Evolutionary conservation across 352 stramenopile species (phyloP).

Genomic region (Phytophthora aleatoria): DNA sequence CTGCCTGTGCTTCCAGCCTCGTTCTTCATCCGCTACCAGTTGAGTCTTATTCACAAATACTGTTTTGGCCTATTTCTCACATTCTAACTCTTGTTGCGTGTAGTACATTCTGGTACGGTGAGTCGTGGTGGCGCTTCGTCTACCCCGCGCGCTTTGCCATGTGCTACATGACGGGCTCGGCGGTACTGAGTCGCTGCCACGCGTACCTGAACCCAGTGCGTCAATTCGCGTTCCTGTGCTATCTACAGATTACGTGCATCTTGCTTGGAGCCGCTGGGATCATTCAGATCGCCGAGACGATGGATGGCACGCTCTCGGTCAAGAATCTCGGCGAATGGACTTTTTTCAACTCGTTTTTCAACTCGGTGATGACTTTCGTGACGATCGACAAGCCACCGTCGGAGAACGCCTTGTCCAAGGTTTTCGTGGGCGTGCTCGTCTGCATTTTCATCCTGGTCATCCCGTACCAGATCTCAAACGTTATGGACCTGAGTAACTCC

Average conservation of each 20-base stretch:
- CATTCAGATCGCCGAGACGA: slow-evolving; percentile 87
- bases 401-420: slow-evolving; percentile 81
- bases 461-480: slow-evolving; percentile 83
- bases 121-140: slow-evolving; percentile 80
- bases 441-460: slow-evolving; percentile 87
- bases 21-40: slow-evolving; percentile 80
- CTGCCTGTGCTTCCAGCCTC: slow-evolving; percentile 78
- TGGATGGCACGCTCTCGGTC: slow-evolving; percentile 50
- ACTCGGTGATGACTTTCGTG: slow-evolving; percentile 88
- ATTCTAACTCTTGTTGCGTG: slow-evolving; percentile 1
- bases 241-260: slow-evolving; percentile 83
- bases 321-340: slow-evolving; percentile 83
- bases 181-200: slow-evolving; percentile 82
- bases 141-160: slow-evolving; percentile 86
- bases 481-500: slow-evolving; percentile 78
- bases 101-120: slow-evolving; percentile 82
- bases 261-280: slow-evolving; percentile 76
- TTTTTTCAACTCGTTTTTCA: slow-evolving; percentile 91
- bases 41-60: slow-evolving; percentile 22
- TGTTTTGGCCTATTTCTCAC: background rate
- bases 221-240: slow-evolving; percentile 83
- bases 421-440: slow-evolving; percentile 83
- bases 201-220: slow-evolving; percentile 76
- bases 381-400: slow-evolving; percentile 85
- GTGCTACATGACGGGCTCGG: slow-evolving; percentile 77